A percentile compares a stretch with the other conserved stretches of the same genome.
Evolutionary conservation across 2,329 filamentous ascomycete genomes (phyloP).

Genomic region (Ophiocordyceps australis): DNA sequence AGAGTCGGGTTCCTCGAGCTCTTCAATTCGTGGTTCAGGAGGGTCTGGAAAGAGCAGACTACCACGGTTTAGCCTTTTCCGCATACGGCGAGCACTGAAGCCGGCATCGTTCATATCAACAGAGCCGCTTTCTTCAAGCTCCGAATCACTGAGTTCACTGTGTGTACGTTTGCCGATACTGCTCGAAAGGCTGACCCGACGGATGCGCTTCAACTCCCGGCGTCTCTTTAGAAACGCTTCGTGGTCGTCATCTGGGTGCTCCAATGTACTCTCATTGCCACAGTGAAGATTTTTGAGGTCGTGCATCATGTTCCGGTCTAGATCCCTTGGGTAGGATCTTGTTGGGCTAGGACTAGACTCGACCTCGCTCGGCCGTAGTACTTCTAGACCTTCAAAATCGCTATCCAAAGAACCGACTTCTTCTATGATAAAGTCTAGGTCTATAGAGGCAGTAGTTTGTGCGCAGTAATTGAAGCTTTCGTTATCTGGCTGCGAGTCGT

Average conservation of each 20-base stretch:
- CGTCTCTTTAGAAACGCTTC: conserved; percentile 19
- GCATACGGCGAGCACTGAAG: conserved; percentile 27
- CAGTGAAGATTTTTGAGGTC: conserved; percentile 27
- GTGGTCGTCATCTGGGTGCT: conserved; percentile 16
- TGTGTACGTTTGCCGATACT: conserved; percentile 36
- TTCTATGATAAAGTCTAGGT: conserved; percentile 19
- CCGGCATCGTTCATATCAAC: conserved; percentile 23
- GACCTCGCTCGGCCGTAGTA: conserved; percentile 25
- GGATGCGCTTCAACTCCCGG: conserved; percentile 22
- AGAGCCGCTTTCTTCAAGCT: conserved; percentile 18
- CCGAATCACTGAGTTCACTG: conserved; percentile 33
- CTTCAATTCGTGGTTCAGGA: conserved; percentile 29
- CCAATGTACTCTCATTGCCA: conserved; percentile 15
- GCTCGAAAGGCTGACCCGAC: conserved; percentile 30
- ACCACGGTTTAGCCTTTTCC: conserved; percentile 26
- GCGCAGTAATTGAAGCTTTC: neutral
- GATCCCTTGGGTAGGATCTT: conserved; percentile 17
- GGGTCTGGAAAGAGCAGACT: conserved; percentile 30
- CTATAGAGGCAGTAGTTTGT: conserved; percentile 1
- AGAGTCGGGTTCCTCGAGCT: conserved; percentile 32
- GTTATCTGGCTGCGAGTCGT: neutral
- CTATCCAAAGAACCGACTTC: conserved; percentile 27
- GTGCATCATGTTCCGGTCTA: conserved; percentile 23
- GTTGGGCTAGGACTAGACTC: conserved; percentile 26
- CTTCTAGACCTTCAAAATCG: conserved; percentile 21